These are phyloP conservation scores for Thinopyrum elongatum DNA, from an alignment of 176 grass and related monocot genomes.

Conservation along the genomic window DNA sequence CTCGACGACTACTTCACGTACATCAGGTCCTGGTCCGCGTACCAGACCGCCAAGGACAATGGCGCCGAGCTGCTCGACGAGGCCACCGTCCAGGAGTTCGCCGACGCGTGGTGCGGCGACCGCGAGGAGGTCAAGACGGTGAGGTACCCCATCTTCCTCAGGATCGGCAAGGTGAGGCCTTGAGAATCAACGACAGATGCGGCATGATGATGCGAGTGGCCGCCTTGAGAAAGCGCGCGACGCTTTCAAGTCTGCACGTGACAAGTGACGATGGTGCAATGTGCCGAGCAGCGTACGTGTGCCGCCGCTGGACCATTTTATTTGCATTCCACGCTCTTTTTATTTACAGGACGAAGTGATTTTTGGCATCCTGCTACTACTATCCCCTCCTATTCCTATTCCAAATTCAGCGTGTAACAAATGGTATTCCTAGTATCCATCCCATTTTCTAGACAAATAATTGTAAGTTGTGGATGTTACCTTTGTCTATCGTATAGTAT, in stretches of 20 bases:
- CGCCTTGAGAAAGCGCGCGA: not conserved
- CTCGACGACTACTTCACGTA: conserved; percentile 59
- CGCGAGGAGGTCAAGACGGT: conserved; percentile 47
- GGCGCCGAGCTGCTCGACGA: conserved; percentile 68
- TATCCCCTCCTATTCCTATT: too few relatives aligned
- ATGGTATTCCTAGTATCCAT: too few relatives aligned
- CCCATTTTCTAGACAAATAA: too few relatives aligned
- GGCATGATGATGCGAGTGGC: not conserved
- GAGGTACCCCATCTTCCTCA: conserved; percentile 74
- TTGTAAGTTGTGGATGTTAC: too few relatives aligned
- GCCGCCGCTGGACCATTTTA: too few relatives aligned
- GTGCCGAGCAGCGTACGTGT: too few relatives aligned
- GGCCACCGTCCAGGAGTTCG: conserved; percentile 36
- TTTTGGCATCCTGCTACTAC: too few relatives aligned
- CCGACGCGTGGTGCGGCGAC: conserved; percentile 49
- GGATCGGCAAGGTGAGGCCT: conserved; percentile 57
- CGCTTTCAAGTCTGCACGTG: not conserved
- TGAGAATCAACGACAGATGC: not conserved
- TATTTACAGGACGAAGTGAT: too few relatives aligned
- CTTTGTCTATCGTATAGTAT: too few relatives aligned
- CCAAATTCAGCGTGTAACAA: too few relatives aligned
- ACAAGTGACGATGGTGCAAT: too few relatives aligned
- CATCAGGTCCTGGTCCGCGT: conserved; percentile 87
- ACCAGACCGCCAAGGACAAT: conserved; percentile 79
- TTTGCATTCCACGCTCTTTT: too few relatives aligned